These are phyloP conservation scores for Vitis labrusca DNA, from an alignment of 164 flowering plant species.

Conservation along the genomic window DNA sequence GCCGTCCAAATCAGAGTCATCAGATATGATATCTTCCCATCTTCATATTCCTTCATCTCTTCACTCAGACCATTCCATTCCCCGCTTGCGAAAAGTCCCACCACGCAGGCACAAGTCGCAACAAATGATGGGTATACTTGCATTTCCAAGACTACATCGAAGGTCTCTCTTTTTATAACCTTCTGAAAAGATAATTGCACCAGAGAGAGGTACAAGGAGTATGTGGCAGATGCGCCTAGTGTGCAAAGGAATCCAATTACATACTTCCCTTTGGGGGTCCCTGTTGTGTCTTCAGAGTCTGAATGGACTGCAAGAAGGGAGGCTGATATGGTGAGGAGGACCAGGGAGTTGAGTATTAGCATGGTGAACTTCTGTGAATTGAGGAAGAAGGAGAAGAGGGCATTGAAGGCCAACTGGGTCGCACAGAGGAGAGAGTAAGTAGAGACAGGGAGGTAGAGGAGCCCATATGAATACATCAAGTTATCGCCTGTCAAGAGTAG, in stretches of 20 bases:
- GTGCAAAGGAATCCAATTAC: constrained; percentile 31
- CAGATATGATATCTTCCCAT: constrained; percentile 22
- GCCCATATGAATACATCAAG: constrained; percentile 33
- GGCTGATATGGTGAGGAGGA: constrained; percentile 30
- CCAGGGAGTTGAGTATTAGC: constrained; percentile 27
- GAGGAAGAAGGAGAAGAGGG: constrained; percentile 28
- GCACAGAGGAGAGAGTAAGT: constrained; percentile 32
- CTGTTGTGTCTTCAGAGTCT: constrained; percentile 16
- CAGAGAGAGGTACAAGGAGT: constrained; percentile 24
- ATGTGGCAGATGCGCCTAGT: constrained; percentile 27
- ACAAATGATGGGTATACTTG: constrained; percentile 25
- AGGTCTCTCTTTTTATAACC: constrained; percentile 27
- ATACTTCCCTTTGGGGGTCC: constrained; percentile 14
- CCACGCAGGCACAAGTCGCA: constrained; percentile 22
- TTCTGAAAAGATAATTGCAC: constrained; percentile 28
- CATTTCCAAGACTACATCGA: constrained; percentile 23
- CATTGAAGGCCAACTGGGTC: constrained; percentile 34
- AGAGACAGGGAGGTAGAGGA: constrained; percentile 30
- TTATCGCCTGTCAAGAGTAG: constrained; percentile 26
- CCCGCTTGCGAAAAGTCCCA: constrained; percentile 36
- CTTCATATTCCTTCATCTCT: constrained; percentile 23
- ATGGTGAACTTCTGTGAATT: constrained; percentile 34
- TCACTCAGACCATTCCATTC: constrained; percentile 22
- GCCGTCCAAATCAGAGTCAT: constrained; percentile 36
- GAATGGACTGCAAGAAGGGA: constrained; percentile 28